A percentile compares a stretch with the other conserved stretches of the same genome.
phyloP scores from a whole-genome alignment of 169 alveolate genomes.

The Cryptosporidium ubiquitum region DNA sequence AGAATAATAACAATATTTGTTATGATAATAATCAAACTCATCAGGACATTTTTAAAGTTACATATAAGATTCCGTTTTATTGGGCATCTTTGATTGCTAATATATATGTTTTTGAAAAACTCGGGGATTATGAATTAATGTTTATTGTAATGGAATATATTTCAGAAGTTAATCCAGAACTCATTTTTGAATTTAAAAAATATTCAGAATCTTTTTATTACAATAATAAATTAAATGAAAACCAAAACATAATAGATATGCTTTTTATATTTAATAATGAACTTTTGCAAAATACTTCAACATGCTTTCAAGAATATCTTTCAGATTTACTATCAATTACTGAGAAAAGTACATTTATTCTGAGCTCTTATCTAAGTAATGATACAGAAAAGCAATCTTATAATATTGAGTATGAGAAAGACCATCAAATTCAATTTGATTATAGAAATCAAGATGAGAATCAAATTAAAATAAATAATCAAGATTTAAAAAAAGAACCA shows the following conservation, averaged over 20 bases:
- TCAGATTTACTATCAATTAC: slow-evolving; percentile 43
- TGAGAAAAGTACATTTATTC: not conserved
- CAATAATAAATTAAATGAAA: not conserved
- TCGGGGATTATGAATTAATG: not conserved
- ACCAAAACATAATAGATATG: not conserved
- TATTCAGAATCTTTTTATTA: not conserved
- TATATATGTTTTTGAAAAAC: slow-evolving; percentile 18
- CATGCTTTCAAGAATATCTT: slow-evolving; percentile 48
- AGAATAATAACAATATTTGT: not conserved
- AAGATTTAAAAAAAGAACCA: slow-evolving; percentile 16
- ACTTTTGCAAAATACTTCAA: not conserved
- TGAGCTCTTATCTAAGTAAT: slow-evolving; percentile 26
- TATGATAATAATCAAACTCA: not conserved
- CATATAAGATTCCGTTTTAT: slow-evolving; percentile 39
- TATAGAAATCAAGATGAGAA: not conserved
- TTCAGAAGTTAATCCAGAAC: slow-evolving; percentile 49
- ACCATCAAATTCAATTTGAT: not conserved
- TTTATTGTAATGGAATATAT: slow-evolving; percentile 42
- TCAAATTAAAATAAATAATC: not conserved
- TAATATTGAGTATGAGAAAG: not conserved
- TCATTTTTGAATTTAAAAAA: slow-evolving; percentile 37
- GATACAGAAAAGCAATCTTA: not conserved
- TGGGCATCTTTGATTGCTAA: slow-evolving; percentile 38
- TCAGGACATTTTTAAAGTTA: not conserved
- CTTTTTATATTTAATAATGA: slow-evolving; percentile 23